Evolutionary conservation across 2,329 filamentous ascomycete genomes (phyloP), one percentile per base, ranked within the genome.

Genomic region (Penicillium sp.): DNA sequence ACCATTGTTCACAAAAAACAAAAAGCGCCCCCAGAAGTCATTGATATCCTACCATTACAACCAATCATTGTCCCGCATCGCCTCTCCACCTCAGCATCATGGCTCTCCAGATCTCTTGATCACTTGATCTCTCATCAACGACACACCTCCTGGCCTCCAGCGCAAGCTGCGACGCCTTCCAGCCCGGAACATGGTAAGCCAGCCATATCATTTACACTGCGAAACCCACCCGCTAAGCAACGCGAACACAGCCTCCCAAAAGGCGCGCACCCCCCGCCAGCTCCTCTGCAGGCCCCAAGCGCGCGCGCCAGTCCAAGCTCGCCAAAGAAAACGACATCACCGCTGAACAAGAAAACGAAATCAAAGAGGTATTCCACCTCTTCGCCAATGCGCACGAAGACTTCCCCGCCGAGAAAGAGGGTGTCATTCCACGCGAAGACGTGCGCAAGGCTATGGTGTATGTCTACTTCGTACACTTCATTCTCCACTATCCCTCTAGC

Each of bases 301-400:
- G 67, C 58, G 53, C 64, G 47, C 86, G 87, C 55, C 83, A 83
- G 64, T 95, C 91, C 51, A 95, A 90, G 70, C 88, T 96, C 61
- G 92, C 92, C 27, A 92, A 91, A 73, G 89, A 95, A 66, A 84
- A 96, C 78, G 86, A 90, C 69, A 83, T 97, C 65, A 86, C 83
- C 12, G 86, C 84, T 35, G 82, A 86, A 56, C 87, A 96, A 72
- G 92, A 97, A 73, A 80, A 81, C 59, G 90, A 96, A 73, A 95
- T 98, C 66, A 84, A 83, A 63, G 91, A 96, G 70, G 91, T 91
- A 12, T 97, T 93, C 70, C 78, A 81, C 20, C 79, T 97, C 6
- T 98, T 97, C 68, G 76, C 84, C 1, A 57, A 64, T 1, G 52
- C 64, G 20, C 60, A 70, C 44, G 79, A 86, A 58, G 82, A 84